Evolutionary conservation across 257 asterid genomes (phyloP).

Genomic region (Solanum peruvianum): DNA sequence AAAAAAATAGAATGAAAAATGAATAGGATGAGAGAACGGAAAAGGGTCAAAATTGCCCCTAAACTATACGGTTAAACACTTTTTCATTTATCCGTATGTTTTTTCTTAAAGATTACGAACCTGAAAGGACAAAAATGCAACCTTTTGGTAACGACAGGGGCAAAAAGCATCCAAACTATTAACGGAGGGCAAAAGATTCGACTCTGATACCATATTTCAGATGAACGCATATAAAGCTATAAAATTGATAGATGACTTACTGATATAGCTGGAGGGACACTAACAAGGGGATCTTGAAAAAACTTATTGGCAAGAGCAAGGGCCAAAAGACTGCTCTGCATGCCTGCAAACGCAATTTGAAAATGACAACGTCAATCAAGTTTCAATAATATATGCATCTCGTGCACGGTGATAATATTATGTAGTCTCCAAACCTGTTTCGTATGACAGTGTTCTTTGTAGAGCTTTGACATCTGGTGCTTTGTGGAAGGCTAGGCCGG

Average conservation of each 20-base stretch:
- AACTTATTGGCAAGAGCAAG: slow-evolving; percentile 90
- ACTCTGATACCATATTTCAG: background rate
- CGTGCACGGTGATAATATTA: background rate
- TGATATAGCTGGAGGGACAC: slow-evolving; percentile 94
- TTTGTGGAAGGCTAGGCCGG: slow-evolving; percentile 53
- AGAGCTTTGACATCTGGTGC: slow-evolving; percentile 67
- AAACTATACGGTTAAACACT: background rate
- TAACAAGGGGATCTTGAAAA: slow-evolving; percentile 82
- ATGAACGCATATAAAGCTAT: background rate
- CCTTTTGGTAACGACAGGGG: background rate
- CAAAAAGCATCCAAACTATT: background rate
- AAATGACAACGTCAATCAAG: background rate
- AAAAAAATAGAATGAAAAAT: background rate
- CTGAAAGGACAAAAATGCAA: background rate
- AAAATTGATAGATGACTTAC: slow-evolving; percentile 29
- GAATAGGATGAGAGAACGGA: background rate
- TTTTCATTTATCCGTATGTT: background rate
- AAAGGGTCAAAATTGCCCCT: background rate
- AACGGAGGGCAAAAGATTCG: background rate
- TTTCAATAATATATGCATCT: background rate
- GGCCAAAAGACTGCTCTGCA: slow-evolving; percentile 98
- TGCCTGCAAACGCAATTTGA: slow-evolving; percentile 32
- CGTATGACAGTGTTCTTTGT: slow-evolving; percentile 89
- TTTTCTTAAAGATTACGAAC: background rate
- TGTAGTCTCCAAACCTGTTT: slow-evolving; percentile 47